Evolutionary conservation across 495 filamentous ascomycete genomes (phyloP).

Genomic region (Ramalina intermedia): DNA sequence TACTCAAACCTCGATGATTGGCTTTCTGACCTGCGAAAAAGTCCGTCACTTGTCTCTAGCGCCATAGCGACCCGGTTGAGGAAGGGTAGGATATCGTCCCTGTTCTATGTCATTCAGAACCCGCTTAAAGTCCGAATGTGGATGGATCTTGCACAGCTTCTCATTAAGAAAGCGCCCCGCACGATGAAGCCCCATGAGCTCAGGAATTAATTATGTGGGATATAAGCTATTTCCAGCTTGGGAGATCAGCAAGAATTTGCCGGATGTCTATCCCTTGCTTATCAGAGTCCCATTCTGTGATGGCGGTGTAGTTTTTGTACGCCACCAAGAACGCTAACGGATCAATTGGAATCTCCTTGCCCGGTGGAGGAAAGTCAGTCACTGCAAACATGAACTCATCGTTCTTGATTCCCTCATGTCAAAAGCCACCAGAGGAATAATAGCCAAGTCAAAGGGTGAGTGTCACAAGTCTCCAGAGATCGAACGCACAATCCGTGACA

Average conservation of each 20-base stretch:
- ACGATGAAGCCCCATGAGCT: constrained; percentile 25
- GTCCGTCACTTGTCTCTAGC: background rate
- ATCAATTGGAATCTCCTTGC: constrained; percentile 19
- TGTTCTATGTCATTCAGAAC: constrained; percentile 21
- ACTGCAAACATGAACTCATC: no score
- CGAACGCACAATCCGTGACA: no score
- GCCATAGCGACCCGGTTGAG: constrained; percentile 21
- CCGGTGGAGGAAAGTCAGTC: constrained; percentile 23
- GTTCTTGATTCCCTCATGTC: no score
- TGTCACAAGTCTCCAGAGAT: no score
- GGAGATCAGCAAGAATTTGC: background rate
- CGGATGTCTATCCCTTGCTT: constrained; percentile 4
- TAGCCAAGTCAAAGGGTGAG: no score
- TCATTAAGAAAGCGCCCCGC: constrained; percentile 30
- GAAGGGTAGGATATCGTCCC: background rate
- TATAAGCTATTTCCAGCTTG: constrained; percentile 8
- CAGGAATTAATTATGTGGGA: constrained; percentile 17
- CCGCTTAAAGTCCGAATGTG: constrained; percentile 24
- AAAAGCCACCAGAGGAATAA: no score
- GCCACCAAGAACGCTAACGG: constrained; percentile 17
- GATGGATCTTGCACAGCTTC: constrained; percentile 28
- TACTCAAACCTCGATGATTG: background rate
- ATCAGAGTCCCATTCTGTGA: constrained; percentile 17
- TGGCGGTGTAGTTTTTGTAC: constrained; percentile 20
- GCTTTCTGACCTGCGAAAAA: background rate